A percentile compares a stretch with the other conserved stretches of the same genome.
Conservation (phyloP, 2,329 filamentous ascomycete genomes). For the Fusarium bulbicola region DNA sequence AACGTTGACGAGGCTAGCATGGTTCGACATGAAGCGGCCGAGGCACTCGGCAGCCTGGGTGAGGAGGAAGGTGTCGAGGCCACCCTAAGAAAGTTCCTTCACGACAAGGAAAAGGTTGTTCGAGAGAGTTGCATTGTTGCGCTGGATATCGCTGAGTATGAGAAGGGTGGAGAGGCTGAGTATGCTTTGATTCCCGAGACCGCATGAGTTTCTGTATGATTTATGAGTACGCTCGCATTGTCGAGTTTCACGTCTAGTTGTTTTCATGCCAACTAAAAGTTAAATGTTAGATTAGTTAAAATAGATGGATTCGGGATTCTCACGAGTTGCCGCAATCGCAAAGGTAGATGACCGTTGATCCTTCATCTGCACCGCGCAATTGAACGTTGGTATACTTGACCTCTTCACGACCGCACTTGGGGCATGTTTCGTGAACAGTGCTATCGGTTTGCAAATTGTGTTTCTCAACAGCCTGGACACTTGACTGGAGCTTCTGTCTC, state of each 20-base stretch:
- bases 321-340: slow-evolving; percentile 90
- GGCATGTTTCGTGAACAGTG: slow-evolving; percentile 73
- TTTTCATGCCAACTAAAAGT: slow-evolving; percentile 63
- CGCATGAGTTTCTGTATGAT: slow-evolving; percentile 53
- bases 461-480: slow-evolving; percentile 81
- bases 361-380: slow-evolving; percentile 92
- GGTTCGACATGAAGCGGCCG: slow-evolving; percentile 97
- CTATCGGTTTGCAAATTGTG: slow-evolving; percentile 81
- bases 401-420: slow-evolving; percentile 81
- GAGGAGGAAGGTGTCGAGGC: slow-evolving; percentile 94
- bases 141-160: slow-evolving; percentile 97
- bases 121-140: slow-evolving; percentile 95
- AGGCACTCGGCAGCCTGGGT: slow-evolving; percentile 92
- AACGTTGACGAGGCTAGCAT: slow-evolving; percentile 88
- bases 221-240: slow-evolving; percentile 24
- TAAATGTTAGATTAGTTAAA: slow-evolving; percentile 38
- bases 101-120: slow-evolving; percentile 93
- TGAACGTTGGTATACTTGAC: slow-evolving; percentile 89
- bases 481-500: slow-evolving; percentile 83
- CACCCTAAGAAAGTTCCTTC: slow-evolving; percentile 80
- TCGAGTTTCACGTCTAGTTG: slow-evolving; percentile 56
- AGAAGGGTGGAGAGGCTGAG: slow-evolving; percentile 86
- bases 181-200: slow-evolving; percentile 88
- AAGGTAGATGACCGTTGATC: slow-evolving; percentile 88
- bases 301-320: slow-evolving; percentile 27